Percentiles rank a stretch among this genome's conserved stretches.
Evolutionary conservation across 495 filamentous ascomycete species (phyloP).

Genomic region (Penicillium nucicola): DNA sequence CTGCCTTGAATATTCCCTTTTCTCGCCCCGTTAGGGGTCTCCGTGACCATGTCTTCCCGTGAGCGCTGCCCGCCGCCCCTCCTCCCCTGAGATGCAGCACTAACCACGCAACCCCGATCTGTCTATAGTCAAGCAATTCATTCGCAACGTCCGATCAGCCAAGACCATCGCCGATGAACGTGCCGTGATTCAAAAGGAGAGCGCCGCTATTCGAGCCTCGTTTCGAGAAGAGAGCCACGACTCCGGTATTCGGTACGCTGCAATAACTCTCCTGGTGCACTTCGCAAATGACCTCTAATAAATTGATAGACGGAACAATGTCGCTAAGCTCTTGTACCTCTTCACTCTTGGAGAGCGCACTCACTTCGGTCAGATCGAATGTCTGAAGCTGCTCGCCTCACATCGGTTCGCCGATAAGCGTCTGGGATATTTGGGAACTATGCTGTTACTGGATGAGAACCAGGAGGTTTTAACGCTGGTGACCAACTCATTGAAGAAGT

Average conservation of each 20-base stretch:
- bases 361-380: constrained; percentile 99
- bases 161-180: constrained; percentile 99
- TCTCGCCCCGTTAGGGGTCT: constrained; percentile 35
- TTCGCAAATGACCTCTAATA: constrained; percentile 21
- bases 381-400: constrained; percentile 92
- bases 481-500: constrained; percentile 97
- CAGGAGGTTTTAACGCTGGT: constrained; percentile 96
- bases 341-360: constrained; percentile 98
- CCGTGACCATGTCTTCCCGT: constrained; percentile 64
- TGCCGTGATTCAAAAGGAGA: constrained; percentile 97
- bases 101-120: constrained; percentile 8
- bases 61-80: constrained; percentile 37
- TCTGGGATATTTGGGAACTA: constrained; percentile 92
- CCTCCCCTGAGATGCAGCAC: constrained; percentile 31
- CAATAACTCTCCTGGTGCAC: constrained; percentile 8
- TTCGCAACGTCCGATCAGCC: constrained; percentile 94
- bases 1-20: constrained; percentile 15
- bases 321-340: constrained; percentile 95
- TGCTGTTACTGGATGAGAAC: constrained; percentile 95
- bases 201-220: constrained; percentile 91
- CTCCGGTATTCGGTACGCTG: constrained; percentile 73
- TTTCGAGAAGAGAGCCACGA: constrained; percentile 96
- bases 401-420: constrained; percentile 98
- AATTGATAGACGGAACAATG: constrained; percentile 83
- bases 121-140: constrained; percentile 92